Evolutionary conservation across 2,329 filamentous ascomycete genomes (phyloP).

Genomic region (Metarhizium sp.): DNA sequence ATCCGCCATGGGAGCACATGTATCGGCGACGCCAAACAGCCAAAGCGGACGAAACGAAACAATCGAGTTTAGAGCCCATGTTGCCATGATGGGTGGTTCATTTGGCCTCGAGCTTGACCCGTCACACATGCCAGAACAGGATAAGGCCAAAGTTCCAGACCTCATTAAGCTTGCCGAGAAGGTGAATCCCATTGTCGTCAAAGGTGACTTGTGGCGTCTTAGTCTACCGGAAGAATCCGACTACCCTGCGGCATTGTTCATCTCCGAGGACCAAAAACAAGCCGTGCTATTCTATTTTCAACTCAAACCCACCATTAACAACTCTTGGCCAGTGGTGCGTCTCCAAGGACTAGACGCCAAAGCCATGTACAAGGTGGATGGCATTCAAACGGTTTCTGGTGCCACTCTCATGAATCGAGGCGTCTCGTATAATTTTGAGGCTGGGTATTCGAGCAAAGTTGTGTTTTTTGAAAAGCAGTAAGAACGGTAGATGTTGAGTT

Average conservation of each 20-base stretch:
- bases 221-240: slow-evolving; percentile 48
- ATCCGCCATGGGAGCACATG: slow-evolving; percentile 56
- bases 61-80: slow-evolving; percentile 52
- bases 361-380: slow-evolving; percentile 44
- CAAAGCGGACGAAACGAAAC: slow-evolving; percentile 45
- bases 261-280: slow-evolving; percentile 37
- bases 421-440: slow-evolving; percentile 40
- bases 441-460: slow-evolving; percentile 46
- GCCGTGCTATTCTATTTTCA: slow-evolving; percentile 54
- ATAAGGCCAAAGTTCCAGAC: slow-evolving; percentile 41
- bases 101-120: slow-evolving; percentile 58
- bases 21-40: slow-evolving; percentile 51
- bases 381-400: slow-evolving; percentile 43
- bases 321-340: slow-evolving; percentile 39
- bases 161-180: slow-evolving; percentile 45
- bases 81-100: slow-evolving; percentile 60
- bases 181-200: slow-evolving; percentile 50
- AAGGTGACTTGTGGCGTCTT: slow-evolving; percentile 51
- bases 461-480: slow-evolving; percentile 39
- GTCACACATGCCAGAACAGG: slow-evolving; percentile 36
- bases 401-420: slow-evolving; percentile 54
- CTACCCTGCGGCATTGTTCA: slow-evolving; percentile 52
- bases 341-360: slow-evolving; percentile 46
- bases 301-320: slow-evolving; percentile 39
- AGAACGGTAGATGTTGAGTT: not conserved